Conservation (phyloP, 208 protist genomes). For the Trypanosoma avium region DNA sequence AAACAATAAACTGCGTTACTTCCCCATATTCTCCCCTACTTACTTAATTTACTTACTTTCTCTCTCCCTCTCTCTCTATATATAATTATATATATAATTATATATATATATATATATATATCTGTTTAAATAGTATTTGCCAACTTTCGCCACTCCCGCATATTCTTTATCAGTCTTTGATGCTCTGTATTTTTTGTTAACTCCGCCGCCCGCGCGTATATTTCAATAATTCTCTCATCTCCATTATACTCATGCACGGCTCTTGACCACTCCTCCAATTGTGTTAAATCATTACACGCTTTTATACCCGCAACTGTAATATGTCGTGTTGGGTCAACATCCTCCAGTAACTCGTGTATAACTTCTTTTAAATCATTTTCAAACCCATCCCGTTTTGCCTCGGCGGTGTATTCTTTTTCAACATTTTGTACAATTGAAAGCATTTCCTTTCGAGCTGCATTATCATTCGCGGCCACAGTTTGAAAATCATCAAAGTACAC, state of each 20-base stretch:
- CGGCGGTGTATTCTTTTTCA: slow-evolving; percentile 71
- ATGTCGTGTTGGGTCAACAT: slow-evolving; percentile 77
- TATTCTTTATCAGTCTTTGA: slow-evolving; percentile 66
- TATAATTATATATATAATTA: slow-evolving; percentile 15
- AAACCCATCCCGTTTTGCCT: slow-evolving; percentile 68
- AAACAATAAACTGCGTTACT: slow-evolving; percentile 15
- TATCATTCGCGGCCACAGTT: slow-evolving; percentile 82
- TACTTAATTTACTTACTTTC: not conserved
- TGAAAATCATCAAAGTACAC: slow-evolving; percentile 90
- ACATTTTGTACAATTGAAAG: slow-evolving; percentile 75
- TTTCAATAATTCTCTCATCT: slow-evolving; percentile 81
- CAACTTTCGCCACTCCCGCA: slow-evolving; percentile 73
- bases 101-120: not conserved
- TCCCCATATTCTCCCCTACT: no score
- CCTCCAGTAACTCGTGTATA: slow-evolving; percentile 64
- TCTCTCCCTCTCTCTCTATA: not conserved
- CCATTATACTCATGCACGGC: slow-evolving; percentile 89
- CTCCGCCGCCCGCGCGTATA: slow-evolving; percentile 81
- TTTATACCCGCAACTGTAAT: slow-evolving; percentile 76
- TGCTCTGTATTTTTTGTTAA: slow-evolving; percentile 79
- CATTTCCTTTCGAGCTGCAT: slow-evolving; percentile 70
- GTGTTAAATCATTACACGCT: slow-evolving; percentile 55
- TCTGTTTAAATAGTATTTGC: slow-evolving; percentile 56
- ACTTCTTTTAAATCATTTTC: slow-evolving; percentile 66
- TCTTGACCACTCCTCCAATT: slow-evolving; percentile 81